Percentiles rank a stretch among this genome's conserved stretches.
These are phyloP conservation scores for Penicillium sp. DNA, from an alignment of 2,329 filamentous ascomycete genomes.

Conservation along the genomic window DNA sequence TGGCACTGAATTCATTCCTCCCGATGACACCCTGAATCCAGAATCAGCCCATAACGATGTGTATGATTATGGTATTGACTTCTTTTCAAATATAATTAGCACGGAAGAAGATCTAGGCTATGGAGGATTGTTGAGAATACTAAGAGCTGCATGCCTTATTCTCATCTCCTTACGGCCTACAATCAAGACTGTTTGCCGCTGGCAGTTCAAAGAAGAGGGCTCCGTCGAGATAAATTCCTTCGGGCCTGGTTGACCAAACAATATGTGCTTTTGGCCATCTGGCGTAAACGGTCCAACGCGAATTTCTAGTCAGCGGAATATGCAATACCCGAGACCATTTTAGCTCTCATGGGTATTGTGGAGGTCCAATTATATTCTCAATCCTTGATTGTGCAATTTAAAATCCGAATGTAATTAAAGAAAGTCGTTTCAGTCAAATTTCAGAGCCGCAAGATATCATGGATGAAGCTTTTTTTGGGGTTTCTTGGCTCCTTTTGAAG, in stretches of 20 bases:
- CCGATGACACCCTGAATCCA: too few relatives aligned
- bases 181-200: neutral
- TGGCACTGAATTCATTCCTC: neutral
- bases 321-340: neutral
- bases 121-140: neutral
- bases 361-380: too few relatives aligned
- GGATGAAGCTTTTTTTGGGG: neutral
- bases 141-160: neutral
- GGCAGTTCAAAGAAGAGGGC: neutral
- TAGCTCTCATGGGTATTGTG: neutral
- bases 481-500: neutral
- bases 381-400: too few relatives aligned
- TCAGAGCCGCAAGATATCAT: too few relatives aligned
- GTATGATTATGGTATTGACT: too few relatives aligned
- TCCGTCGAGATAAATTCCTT: neutral
- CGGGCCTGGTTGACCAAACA: neutral
- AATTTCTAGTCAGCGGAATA: neutral
- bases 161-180: neutral
- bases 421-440: too few relatives aligned
- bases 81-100: too few relatives aligned
- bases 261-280: neutral
- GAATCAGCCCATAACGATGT: too few relatives aligned
- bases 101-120: neutral
- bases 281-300: neutral
- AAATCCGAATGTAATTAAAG: too few relatives aligned